Evolutionary conservation across 2,329 filamentous ascomycete genomes (phyloP).

Genomic region (Fusarium sublunatum): DNA sequence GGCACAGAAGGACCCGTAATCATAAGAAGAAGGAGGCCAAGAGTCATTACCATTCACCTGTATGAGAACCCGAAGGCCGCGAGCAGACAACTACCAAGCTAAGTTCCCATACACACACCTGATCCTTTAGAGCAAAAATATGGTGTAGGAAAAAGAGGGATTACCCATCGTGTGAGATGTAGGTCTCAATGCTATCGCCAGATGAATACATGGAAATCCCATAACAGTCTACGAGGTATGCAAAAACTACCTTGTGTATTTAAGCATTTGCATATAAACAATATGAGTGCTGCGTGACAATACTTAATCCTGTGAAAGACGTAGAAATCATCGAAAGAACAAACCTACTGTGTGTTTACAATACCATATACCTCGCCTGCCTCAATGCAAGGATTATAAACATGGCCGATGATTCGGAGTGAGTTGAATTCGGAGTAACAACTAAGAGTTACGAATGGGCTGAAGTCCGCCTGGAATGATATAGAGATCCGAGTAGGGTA

Average conservation of each 20-base stretch:
- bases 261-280: background rate
- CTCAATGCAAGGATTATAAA: background rate
- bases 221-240: background rate
- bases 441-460: background rate
- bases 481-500: too few relatives aligned
- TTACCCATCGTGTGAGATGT: background rate
- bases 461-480: too few relatives aligned
- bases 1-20: too few relatives aligned
- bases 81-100: background rate
- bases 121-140: background rate
- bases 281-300: background rate
- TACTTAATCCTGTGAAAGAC: background rate
- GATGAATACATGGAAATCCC: background rate
- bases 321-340: background rate
- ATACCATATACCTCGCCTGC: background rate
- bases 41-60: too few relatives aligned
- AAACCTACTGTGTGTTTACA: background rate
- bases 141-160: background rate
- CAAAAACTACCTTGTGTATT: background rate
- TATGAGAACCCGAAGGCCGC: background rate
- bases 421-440: background rate
- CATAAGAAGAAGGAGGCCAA: background rate
- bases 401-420: background rate
- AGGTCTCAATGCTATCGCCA: background rate
- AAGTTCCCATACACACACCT: background rate